Evolutionary conservation across 75 land plant species (phyloP).

Genomic region (Pinus tabuliformis): DNA sequence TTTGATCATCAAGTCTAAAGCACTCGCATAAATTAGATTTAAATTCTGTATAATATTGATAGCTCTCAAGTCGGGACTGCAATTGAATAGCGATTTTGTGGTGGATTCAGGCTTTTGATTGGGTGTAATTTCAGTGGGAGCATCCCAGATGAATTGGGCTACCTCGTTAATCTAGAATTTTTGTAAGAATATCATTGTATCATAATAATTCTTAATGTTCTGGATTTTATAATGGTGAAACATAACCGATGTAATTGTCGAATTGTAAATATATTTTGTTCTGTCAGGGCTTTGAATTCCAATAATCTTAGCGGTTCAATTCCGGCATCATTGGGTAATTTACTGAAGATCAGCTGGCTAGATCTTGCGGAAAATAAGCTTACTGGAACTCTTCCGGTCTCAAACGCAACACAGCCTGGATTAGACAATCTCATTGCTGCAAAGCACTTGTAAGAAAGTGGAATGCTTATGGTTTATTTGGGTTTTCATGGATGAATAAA

Average conservation of each 20-base stretch:
- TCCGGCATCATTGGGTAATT: conserved; percentile 64
- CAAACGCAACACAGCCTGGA: conserved; percentile 31
- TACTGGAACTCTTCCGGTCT: conserved; percentile 63
- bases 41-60: neutral
- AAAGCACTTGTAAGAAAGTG: conserved; percentile 64
- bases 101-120: conserved; percentile 36
- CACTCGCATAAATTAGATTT: neutral
- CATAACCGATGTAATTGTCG: too few relatives aligned
- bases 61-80: neutral
- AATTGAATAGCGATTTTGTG: neutral
- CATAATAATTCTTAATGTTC: neutral
- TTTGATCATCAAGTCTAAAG: neutral
- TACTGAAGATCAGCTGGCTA: conserved; percentile 63
- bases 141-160: conserved; percentile 57
- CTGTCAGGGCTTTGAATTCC: conserved; percentile 59
- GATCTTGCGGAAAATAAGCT: conserved; percentile 66
- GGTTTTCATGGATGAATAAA: neutral
- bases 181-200: conserved; percentile 48
- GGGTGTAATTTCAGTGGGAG: conserved; percentile 52
- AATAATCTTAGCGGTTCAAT: conserved; percentile 63
- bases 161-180: conserved; percentile 36
- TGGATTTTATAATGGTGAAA: neutral
- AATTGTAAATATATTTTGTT: neutral
- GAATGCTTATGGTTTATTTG: neutral
- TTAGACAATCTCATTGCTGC: conserved; percentile 55